phyloP scores from a whole-genome alignment of 306 rosid species.

The Cicer cuneatum region DNA sequence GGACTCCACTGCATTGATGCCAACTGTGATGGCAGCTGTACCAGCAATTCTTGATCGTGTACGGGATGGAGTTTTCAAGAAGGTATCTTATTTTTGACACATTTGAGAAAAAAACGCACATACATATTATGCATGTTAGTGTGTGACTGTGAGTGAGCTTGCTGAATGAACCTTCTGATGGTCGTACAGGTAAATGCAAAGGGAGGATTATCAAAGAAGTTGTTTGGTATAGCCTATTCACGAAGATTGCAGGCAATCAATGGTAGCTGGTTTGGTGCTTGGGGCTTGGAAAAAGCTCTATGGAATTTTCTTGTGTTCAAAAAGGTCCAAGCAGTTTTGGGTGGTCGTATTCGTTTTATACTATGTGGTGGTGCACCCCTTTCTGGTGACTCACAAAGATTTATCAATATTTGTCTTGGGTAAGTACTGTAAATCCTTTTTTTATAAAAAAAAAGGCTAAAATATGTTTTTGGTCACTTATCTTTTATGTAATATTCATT shows the following conservation, averaged over 20 bases:
- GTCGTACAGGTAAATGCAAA: slow-evolving; percentile 71
- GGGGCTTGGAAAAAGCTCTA: slow-evolving; percentile 82
- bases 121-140: slow-evolving; percentile 18
- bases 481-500: neutral
- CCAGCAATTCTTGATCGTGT: slow-evolving; percentile 99
- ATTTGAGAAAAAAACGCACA: slow-evolving; percentile 24
- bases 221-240: slow-evolving; percentile 87
- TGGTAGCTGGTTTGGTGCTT: slow-evolving; percentile 98
- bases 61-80: slow-evolving; percentile 88
- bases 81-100: slow-evolving; percentile 61
- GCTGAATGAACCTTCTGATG: slow-evolving; percentile 39
- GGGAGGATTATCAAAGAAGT: slow-evolving; percentile 77
- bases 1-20: slow-evolving; percentile 75
- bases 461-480: neutral
- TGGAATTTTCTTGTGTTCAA: slow-evolving; percentile 85
- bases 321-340: slow-evolving; percentile 85
- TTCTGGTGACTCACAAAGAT: slow-evolving; percentile 88
- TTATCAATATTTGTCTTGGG: slow-evolving; percentile 97
- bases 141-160: slow-evolving; percentile 10
- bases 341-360: slow-evolving; percentile 85
- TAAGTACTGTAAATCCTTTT: slow-evolving; percentile 42
- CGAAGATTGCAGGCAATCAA: slow-evolving; percentile 84
- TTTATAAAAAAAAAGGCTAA: neutral
- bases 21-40: slow-evolving; percentile 91
- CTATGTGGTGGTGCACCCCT: slow-evolving; percentile 99